Conservation (phyloP, 164 flowering plant species). For the Chimonanthus praecox region DNA sequence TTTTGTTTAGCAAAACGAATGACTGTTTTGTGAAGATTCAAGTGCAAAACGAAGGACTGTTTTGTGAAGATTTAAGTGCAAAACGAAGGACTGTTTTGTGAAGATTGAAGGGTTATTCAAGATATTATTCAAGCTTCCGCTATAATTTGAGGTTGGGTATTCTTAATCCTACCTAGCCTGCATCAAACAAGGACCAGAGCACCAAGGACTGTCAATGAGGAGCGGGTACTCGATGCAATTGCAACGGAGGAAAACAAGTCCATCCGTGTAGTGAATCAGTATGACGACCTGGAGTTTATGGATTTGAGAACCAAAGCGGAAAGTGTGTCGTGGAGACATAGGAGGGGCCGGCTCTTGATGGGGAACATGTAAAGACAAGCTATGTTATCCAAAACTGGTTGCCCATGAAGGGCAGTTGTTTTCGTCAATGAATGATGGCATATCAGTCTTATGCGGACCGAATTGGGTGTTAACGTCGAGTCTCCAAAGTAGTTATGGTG, state of each 20-base stretch:
- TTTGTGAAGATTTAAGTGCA: too few species aligned
- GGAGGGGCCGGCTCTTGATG: conserved; percentile 61
- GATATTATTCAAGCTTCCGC: too few species aligned
- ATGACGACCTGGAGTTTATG: conserved; percentile 77
- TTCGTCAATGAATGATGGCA: conserved; percentile 73
- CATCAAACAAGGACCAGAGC: conserved; percentile 25
- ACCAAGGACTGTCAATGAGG: conserved; percentile 40
- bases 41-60: too few species aligned
- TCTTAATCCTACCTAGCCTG: too few species aligned
- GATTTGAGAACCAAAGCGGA: conserved; percentile 54
- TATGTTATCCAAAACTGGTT: conserved; percentile 82
- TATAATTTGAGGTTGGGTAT: too few species aligned
- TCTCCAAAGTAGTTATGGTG: conserved; percentile 61
- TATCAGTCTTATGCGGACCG: conserved; percentile 76
- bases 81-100: too few species aligned
- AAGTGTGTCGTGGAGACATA: conserved; percentile 71
- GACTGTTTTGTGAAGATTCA: too few species aligned
- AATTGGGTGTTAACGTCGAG: conserved; percentile 87
- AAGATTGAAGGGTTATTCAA: too few species aligned
- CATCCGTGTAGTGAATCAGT: conserved; percentile 75
- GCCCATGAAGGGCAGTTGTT: conserved; percentile 70
- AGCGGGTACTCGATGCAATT: conserved; percentile 71
- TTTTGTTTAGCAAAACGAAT: too few species aligned
- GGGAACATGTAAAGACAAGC: conserved; percentile 63
- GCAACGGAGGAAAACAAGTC: conserved; percentile 71